Percentiles rank a stretch among this genome's conserved stretches.
phyloP scores from a whole-genome alignment of 2,329 filamentous ascomycete genomes.

The Ophiosphaerella korrae region DNA sequence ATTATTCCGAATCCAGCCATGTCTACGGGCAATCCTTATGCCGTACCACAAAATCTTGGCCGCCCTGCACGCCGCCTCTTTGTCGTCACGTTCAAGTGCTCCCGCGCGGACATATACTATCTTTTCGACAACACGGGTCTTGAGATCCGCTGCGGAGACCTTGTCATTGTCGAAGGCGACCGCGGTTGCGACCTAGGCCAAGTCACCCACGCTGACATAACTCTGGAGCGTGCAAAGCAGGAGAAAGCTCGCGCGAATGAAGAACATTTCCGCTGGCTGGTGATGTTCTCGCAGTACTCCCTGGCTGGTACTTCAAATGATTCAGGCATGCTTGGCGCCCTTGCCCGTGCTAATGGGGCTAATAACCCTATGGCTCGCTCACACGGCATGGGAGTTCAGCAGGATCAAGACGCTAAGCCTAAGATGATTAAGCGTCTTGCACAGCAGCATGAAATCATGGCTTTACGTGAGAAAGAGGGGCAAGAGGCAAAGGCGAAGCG shows the following conservation, averaged over 20 bases:
- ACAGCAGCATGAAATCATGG: conserved; percentile 86
- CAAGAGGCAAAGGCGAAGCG: conserved; percentile 97
- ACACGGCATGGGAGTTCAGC: conserved; percentile 53
- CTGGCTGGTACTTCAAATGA: conserved; percentile 39
- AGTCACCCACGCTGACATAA: conserved; percentile 85
- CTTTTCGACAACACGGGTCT: conserved; percentile 94
- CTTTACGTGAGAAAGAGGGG: conserved; percentile 91
- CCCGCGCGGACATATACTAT: conserved; percentile 93
- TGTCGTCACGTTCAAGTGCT: conserved; percentile 96
- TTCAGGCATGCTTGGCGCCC: conserved; percentile 58
- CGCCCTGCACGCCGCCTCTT: conserved; percentile 61
- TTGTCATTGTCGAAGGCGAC: conserved; percentile 97
- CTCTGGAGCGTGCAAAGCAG: conserved; percentile 85
- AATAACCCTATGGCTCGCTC: conserved; percentile 41
- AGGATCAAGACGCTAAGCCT: conserved; percentile 77
- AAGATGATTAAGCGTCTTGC: conserved; percentile 97
- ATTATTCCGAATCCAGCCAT: conserved; percentile 27
- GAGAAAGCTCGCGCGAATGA: conserved; percentile 90
- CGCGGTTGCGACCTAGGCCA: conserved; percentile 94
- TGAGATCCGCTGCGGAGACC: conserved; percentile 85
- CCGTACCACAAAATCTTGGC: conserved; percentile 36
- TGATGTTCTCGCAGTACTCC: conserved; percentile 85
- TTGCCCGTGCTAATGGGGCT: conserved; percentile 41
- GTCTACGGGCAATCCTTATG: conserved; percentile 39
- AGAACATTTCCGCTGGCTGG: conserved; percentile 97